Evolutionary conservation across 2,329 filamentous ascomycete genomes (phyloP).

Genomic region (Dactylellina sp.): DNA sequence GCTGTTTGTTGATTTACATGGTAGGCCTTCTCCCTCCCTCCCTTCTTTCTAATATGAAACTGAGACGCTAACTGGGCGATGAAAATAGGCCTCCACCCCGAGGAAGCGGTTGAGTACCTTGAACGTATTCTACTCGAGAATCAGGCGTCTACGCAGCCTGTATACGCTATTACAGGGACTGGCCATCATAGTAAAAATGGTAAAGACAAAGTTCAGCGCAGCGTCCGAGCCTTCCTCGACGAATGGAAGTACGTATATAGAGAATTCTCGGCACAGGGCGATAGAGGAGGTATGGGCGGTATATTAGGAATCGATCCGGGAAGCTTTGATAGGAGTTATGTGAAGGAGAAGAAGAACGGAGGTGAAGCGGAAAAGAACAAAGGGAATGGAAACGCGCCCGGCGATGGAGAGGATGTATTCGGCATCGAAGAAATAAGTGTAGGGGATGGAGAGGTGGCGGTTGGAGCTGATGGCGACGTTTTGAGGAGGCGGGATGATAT

Average conservation of each 20-base stretch:
- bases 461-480: slow-evolving; percentile 41
- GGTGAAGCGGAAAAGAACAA: slow-evolving; percentile 29
- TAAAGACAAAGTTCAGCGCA: slow-evolving; percentile 98
- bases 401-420: slow-evolving; percentile 30
- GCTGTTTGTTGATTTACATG: slow-evolving; percentile 94
- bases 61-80: slow-evolving; percentile 58
- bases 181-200: slow-evolving; percentile 98
- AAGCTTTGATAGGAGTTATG: slow-evolving; percentile 74
- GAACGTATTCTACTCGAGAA: slow-evolving; percentile 89
- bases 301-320: slow-evolving; percentile 76
- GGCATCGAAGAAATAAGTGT: slow-evolving; percentile 33
- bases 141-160: slow-evolving; percentile 75
- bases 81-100: slow-evolving; percentile 80
- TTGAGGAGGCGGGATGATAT: slow-evolving; percentile 35
- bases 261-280: slow-evolving; percentile 96
- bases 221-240: slow-evolving; percentile 87
- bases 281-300: slow-evolving; percentile 79
- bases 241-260: slow-evolving; percentile 96
- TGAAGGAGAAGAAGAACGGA: slow-evolving; percentile 63
- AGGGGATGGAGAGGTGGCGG: slow-evolving; percentile 29
- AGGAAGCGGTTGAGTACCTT: slow-evolving; percentile 95
- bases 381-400: slow-evolving; percentile 9
- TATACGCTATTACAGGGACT: slow-evolving; percentile 96
- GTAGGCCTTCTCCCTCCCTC: slow-evolving; percentile 46
- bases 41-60: slow-evolving; percentile 7